phyloP scores from a whole-genome alignment of 192 early-diverging fungal genomes.

The Backusella circina region DNA sequence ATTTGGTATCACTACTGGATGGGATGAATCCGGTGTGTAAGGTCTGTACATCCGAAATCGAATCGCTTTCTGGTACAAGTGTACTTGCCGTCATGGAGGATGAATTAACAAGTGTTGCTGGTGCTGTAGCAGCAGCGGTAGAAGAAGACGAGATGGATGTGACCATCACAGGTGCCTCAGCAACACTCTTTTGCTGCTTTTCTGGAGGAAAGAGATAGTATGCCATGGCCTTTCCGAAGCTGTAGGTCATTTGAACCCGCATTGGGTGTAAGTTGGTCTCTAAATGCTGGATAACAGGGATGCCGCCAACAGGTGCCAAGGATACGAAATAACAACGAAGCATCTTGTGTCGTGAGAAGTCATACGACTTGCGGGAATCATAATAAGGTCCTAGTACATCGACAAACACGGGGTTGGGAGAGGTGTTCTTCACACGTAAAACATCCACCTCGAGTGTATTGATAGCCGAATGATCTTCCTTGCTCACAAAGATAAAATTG shows the following conservation, averaged over 20 bases:
- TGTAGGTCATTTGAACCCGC: constrained; percentile 80
- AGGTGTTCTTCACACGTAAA: constrained; percentile 63
- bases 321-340: constrained; percentile 76
- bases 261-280: constrained; percentile 85
- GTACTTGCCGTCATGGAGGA: neutral
- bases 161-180: neutral
- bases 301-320: constrained; percentile 87
- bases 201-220: constrained; percentile 79
- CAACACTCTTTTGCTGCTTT: constrained; percentile 21
- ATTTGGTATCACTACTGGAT: neutral
- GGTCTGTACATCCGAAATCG: neutral
- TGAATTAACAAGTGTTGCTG: neutral
- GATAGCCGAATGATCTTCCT: constrained; percentile 77
- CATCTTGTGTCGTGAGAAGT: constrained; percentile 86
- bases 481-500: constrained; percentile 67
- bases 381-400: constrained; percentile 59
- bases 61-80: neutral
- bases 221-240: constrained; percentile 77
- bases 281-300: constrained; percentile 86
- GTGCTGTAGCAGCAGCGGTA: neutral
- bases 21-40: neutral
- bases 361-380: constrained; percentile 50
- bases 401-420: constrained; percentile 51
- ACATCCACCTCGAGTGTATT: constrained; percentile 76
- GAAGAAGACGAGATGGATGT: neutral